Conservation (phyloP, 2,329 filamentous ascomycete genomes). For the Madurella fahalii region DNA sequence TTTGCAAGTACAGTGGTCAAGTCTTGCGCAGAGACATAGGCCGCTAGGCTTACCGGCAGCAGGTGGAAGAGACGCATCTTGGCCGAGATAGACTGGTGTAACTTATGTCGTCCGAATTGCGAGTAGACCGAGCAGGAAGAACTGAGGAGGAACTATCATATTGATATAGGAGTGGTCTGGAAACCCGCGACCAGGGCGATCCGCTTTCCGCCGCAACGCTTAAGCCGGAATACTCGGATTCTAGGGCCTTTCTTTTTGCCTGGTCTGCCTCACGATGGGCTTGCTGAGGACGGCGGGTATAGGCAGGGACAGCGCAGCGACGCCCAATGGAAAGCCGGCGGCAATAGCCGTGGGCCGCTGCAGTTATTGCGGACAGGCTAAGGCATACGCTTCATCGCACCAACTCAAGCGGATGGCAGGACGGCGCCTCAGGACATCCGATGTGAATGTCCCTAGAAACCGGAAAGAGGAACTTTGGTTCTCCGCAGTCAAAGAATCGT, state of each 20-base stretch:
- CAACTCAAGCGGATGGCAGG: no score
- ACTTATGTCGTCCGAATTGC: not conserved
- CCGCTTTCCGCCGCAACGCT: no score
- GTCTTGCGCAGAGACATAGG: conserved; percentile 23
- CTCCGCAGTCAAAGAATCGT: not conserved
- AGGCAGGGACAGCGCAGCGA: not conserved
- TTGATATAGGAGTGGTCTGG: not conserved
- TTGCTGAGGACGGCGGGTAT: not conserved
- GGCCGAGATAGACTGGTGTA: not conserved
- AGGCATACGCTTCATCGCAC: no score
- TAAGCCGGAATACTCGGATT: no score
- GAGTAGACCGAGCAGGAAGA: not conserved
- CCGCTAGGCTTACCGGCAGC: conserved; percentile 21
- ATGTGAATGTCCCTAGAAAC: not conserved
- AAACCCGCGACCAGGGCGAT: no score
- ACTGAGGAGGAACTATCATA: not conserved
- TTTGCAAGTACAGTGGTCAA: conserved; percentile 21
- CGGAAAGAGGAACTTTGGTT: conserved; percentile 3
- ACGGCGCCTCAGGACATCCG: not conserved
- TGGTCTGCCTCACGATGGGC: not conserved
- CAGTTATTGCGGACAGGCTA: no score
- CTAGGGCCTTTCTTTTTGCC: not conserved
- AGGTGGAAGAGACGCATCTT: conserved; percentile 25
- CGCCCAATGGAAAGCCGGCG: not conserved
- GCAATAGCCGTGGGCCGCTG: no score